Base-by-base conservation (phyloP, 208 protist genomes). In the Wallacemonas sp. region DNA sequence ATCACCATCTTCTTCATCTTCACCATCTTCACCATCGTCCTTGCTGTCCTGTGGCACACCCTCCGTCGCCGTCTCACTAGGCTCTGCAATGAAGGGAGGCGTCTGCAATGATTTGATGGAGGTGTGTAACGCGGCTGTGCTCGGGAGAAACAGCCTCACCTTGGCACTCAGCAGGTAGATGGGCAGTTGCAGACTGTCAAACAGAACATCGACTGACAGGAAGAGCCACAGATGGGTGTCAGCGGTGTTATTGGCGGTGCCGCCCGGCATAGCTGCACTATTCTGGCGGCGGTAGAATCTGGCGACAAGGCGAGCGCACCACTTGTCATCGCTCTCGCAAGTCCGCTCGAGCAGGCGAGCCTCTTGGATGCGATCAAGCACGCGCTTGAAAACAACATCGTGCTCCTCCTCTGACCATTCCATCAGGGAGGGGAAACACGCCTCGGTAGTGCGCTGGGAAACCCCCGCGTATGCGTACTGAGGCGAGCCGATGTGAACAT, bases 111-210 rank as follows among this genome's bases (percentile, higher is more conserved):
- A 30, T 58, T 56, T 66, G n/a, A 34, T 28, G 0, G 30, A 28
- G 24, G 39, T 41, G 54, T 67, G 15, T 6, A 5, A 24, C 4
- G 62, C 47, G 36, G 33, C 14, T 17, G 44, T 41, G 9, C 46
- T 33, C 11, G 33, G 53, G 19, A 63, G 45, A 64, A 91, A 93
- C 26, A 86, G 79, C 9, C 72, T 75, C 44, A 76, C 73, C 63
- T 88, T 88, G 14, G 85, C 86, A 33, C 90, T 96, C 36, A 93
- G 33, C 15, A 96, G 21, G 61, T 84, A 81, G 36, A 96, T 74
- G 0, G 90, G 90, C 38, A 92, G 63, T 11, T 82, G 79, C 11
- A 66, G 33, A 21, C 70, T 78, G 14, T 91, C 85, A 77, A 90
- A 94, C 15, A 91, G 39, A 22, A 96, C 59, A 65, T 96, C 90